A percentile compares a stretch with the other conserved stretches of the same genome.
Evolutionary conservation across 164 flowering plant species (phyloP).

Genomic region (Hamamelis virginiana): DNA sequence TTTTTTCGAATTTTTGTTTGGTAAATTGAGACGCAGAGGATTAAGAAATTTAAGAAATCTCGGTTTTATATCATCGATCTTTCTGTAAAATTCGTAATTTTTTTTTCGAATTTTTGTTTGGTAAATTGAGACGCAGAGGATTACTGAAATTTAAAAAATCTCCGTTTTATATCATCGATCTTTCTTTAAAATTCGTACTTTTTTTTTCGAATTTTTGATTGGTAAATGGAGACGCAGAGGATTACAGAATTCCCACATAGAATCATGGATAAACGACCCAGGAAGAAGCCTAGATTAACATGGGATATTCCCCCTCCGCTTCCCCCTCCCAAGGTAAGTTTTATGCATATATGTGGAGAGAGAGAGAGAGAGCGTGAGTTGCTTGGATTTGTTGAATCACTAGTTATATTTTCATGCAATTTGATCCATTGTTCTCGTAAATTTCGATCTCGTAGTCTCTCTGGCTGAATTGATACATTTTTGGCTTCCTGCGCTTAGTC

Average conservation of each 20-base stretch:
- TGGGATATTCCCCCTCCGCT: constrained; percentile 75
- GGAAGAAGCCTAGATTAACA: constrained; percentile 66
- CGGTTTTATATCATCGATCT: too few species aligned
- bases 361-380: too few species aligned
- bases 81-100: too few species aligned
- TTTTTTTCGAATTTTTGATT: not conserved
- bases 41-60: too few species aligned
- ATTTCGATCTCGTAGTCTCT: too few species aligned
- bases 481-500: too few species aligned
- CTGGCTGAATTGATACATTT: too few species aligned
- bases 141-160: too few species aligned
- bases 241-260: constrained; percentile 61
- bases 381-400: not conserved
- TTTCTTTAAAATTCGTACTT: not conserved
- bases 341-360: not conserved
- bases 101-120: too few species aligned
- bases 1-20: not conserved
- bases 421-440: too few species aligned
- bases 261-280: constrained; percentile 72
- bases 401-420: not conserved
- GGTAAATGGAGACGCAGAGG: constrained; percentile 68
- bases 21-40: constrained; percentile 70
- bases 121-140: too few species aligned
- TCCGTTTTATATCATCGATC: not conserved
- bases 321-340: constrained; percentile 47